These are phyloP conservation scores for Venturia oleaginea DNA, from an alignment of 2,329 filamentous ascomycete species.

Conservation along the genomic window DNA sequence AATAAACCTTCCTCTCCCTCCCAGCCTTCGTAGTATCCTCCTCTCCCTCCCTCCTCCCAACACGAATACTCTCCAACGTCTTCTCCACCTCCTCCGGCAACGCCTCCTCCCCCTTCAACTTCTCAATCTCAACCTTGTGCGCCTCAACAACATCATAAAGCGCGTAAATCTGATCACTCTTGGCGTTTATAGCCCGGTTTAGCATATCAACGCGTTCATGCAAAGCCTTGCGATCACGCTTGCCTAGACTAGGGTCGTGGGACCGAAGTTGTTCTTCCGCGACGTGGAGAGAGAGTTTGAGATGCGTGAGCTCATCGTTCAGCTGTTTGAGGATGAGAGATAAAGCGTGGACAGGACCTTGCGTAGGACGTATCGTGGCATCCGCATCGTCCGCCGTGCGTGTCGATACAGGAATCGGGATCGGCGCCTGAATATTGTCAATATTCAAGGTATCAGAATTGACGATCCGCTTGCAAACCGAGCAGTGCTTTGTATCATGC, in stretches of 20 bases:
- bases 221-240: slow-evolving; percentile 53
- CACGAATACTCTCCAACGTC: slow-evolving; percentile 7
- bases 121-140: slow-evolving; percentile 46
- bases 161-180: slow-evolving; percentile 71
- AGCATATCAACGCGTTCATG: slow-evolving; percentile 53
- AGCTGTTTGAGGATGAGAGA: slow-evolving; percentile 76
- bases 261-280: slow-evolving; percentile 55
- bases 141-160: slow-evolving; percentile 78
- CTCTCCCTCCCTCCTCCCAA: slow-evolving; percentile 5
- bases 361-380: slow-evolving; percentile 50
- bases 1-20: slow-evolving; percentile 2
- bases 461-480: slow-evolving; percentile 42
- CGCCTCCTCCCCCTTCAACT: slow-evolving; percentile 32
- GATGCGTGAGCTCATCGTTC: slow-evolving; percentile 68
- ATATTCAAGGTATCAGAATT: slow-evolving; percentile 23
- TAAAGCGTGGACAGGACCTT: slow-evolving; percentile 62
- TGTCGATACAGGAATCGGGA: slow-evolving; percentile 41
- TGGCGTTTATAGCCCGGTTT: slow-evolving; percentile 57
- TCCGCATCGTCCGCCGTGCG: slow-evolving; percentile 38
- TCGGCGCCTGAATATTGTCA: slow-evolving; percentile 36
- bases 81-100: slow-evolving; percentile 11
- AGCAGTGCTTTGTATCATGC: slow-evolving; percentile 47
- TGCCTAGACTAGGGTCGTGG: slow-evolving; percentile 58
- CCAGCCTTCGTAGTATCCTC: not conserved
- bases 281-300: slow-evolving; percentile 59